Evolutionary conservation across 176 grass and related monocot genomes (phyloP).

Genomic region (Leersia perrieri): DNA sequence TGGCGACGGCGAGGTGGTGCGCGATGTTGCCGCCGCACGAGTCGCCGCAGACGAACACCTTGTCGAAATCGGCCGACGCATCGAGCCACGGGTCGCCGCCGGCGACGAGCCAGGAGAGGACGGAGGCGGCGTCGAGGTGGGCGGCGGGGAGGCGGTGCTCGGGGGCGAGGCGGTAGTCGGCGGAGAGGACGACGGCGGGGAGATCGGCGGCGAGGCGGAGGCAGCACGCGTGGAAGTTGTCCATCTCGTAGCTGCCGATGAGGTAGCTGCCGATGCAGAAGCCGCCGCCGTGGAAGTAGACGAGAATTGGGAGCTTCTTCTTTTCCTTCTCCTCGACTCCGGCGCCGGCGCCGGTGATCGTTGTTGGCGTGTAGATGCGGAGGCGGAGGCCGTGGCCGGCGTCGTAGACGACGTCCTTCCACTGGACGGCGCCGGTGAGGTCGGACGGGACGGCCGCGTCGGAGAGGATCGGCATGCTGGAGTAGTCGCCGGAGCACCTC

Average conservation of each 20-base stretch:
- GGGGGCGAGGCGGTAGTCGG: constrained; percentile 65
- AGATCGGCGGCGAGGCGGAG: constrained; percentile 53
- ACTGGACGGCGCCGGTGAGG: constrained; percentile 41
- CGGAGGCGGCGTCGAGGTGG: constrained; percentile 27
- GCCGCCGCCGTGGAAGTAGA: constrained; percentile 60
- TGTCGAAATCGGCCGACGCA: constrained; percentile 26
- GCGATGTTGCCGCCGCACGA: constrained; percentile 50
- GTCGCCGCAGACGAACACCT: constrained; percentile 40
- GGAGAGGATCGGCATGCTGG: neutral
- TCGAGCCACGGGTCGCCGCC: constrained; percentile 28
- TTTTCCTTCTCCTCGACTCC: no score
- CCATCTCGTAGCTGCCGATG: constrained; percentile 30
- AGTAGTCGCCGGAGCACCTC: constrained; percentile 21
- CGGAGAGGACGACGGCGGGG: constrained; percentile 47
- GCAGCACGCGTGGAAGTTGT: constrained; percentile 28
- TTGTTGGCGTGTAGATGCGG: constrained; percentile 45
- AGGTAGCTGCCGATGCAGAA: constrained; percentile 51
- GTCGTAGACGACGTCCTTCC: constrained; percentile 56
- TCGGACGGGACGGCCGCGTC: constrained; percentile 24
- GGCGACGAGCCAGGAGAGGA: constrained; percentile 43
- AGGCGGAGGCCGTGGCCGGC: constrained; percentile 17
- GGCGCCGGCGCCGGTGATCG: neutral
- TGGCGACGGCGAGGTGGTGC: constrained; percentile 38
- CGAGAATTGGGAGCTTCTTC: constrained; percentile 43
- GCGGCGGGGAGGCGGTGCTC: constrained; percentile 65